These are phyloP conservation scores for Saprolegnia diclina DNA, from an alignment of 352 stramenopile species.

Conservation along the genomic window DNA sequence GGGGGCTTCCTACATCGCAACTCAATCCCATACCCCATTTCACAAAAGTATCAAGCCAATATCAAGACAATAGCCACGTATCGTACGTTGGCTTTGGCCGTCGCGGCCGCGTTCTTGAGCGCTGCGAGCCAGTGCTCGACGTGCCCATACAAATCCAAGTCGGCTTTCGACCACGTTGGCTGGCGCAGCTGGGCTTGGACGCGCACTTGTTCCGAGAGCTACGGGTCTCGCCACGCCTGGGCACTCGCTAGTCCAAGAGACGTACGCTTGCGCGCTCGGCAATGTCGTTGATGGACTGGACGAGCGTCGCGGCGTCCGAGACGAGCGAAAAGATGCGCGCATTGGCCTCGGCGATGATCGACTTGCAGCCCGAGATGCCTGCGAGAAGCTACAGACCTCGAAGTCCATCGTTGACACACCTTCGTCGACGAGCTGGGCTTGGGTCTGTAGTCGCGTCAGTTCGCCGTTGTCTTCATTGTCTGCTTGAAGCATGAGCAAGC, in stretches of 20 bases:
- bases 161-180: slow-evolving; percentile 4
- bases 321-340: slow-evolving; percentile 8
- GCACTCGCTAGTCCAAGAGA: not conserved
- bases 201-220: not conserved
- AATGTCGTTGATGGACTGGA: not conserved
- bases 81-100: not conserved
- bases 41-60: no score
- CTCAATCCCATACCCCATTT: not conserved
- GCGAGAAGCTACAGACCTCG: not conserved
- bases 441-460: not conserved
- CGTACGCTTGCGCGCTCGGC: slow-evolving; percentile 3
- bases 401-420: not conserved
- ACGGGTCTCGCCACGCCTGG: not conserved
- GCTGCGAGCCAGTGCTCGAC: slow-evolving; percentile 6
- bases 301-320: not conserved
- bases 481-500: no score
- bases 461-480: not conserved
- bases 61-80: not conserved
- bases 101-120: not conserved
- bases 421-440: slow-evolving; percentile 9
- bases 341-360: slow-evolving; percentile 14
- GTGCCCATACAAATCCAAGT: slow-evolving; percentile 16
- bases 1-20: slow-evolving; percentile 34
- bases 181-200: not conserved
- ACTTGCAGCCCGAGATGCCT: slow-evolving; percentile 20